Evolutionary conservation across 176 grass and related monocot genomes (phyloP).

Genomic region (Stipa capillata): DNA sequence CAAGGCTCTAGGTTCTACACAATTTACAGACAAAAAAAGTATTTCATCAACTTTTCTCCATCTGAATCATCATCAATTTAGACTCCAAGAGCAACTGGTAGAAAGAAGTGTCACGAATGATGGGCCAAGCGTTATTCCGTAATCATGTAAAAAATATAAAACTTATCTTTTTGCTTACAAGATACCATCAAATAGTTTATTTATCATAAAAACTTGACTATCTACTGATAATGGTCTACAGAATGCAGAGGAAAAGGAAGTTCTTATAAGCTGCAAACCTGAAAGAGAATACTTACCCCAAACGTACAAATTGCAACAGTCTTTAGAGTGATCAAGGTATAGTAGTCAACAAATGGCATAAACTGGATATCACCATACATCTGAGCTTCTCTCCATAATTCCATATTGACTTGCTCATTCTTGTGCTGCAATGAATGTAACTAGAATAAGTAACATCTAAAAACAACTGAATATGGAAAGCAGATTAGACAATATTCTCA

Average conservation of each 20-base stretch:
- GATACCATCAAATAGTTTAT: neutral
- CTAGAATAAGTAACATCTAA: constrained; percentile 1
- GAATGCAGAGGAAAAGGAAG: neutral
- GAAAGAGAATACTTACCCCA: constrained; percentile 56
- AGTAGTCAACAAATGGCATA: constrained; percentile 96
- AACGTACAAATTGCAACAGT: constrained; percentile 67
- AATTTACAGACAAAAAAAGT: neutral
- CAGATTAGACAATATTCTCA: neutral
- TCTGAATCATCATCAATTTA: neutral
- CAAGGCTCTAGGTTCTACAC: neutral
- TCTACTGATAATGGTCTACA: neutral
- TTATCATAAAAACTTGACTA: neutral
- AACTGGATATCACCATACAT: constrained; percentile 82
- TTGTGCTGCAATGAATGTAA: constrained; percentile 47
- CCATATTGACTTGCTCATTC: constrained; percentile 71
- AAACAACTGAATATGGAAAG: constrained; percentile 16
- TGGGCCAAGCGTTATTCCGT: neutral
- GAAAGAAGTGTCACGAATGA: neutral
- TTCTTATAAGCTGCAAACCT: constrained; percentile 10
- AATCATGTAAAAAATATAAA: neutral
- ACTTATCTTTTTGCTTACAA: neutral
- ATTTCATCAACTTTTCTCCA: neutral
- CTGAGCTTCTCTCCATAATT: constrained; percentile 79
- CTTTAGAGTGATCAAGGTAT: constrained; percentile 83
- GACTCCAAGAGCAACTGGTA: neutral